A percentile compares a stretch with the other conserved stretches of the same genome.
These are phyloP conservation scores for Thamnidium elegans DNA, from an alignment of 192 early-diverging fungal species.

Conservation along the genomic window DNA sequence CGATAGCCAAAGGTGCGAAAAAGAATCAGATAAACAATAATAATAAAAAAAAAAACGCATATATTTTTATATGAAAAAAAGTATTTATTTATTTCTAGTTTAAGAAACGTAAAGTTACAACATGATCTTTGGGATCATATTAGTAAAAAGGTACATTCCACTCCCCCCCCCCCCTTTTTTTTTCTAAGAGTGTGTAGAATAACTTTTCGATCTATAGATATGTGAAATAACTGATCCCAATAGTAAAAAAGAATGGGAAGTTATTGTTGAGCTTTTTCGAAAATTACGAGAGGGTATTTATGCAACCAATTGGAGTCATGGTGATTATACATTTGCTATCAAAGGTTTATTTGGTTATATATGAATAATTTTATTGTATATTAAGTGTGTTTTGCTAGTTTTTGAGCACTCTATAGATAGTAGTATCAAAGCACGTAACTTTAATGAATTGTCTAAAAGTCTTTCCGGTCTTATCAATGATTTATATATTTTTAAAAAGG, in stretches of 20 bases:
- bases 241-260: not conserved
- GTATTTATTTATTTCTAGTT: not conserved
- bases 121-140: not conserved
- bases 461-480: not conserved
- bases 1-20: no score
- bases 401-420: slow-evolving; percentile 4
- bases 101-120: not conserved
- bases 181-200: not conserved
- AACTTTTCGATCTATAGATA: not conserved
- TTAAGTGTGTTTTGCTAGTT: not conserved
- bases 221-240: not conserved
- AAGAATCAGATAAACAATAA: not conserved
- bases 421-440: slow-evolving; percentile 1
- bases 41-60: not conserved
- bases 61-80: not conserved
- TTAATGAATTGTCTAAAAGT: slow-evolving; percentile 9
- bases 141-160: not conserved
- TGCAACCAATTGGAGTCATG: slow-evolving; percentile 14
- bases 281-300: slow-evolving; percentile 17
- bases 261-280: not conserved
- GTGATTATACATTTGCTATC: not conserved
- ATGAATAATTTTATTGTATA: not conserved
- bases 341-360: not conserved
- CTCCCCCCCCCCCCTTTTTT: not conserved
- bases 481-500: not conserved